Base-by-base conservation (phyloP, 495 filamentous ascomycete genomes). In the Trichoderma virens region DNA sequence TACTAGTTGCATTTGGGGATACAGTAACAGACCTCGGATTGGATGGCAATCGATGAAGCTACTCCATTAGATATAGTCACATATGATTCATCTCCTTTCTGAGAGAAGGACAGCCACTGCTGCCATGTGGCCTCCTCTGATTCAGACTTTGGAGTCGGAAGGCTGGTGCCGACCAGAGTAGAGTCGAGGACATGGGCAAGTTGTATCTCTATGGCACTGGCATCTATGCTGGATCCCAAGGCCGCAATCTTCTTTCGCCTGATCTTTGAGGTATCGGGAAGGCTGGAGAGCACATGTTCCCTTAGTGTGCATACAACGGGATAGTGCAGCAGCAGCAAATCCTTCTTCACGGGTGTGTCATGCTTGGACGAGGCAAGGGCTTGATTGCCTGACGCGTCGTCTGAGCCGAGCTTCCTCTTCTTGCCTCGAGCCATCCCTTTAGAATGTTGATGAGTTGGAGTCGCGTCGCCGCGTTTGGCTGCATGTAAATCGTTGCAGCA, bases 291-390 rank as follows among this genome's bases (percentile, higher is more conserved):
- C 54, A 94, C 78, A 74, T 92, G 93, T 38, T 89, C 79, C 47
- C 92, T 86, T 60, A 98, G 75, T 0, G 88, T 86, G 38, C 85
- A 71, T 16, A 91, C 81, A 34, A 82, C 70, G 3, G 79, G 74
- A 75, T 96, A 97, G 77, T 90, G 95, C 65, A 85, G 80, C 56
- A 80, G 83, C 61, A 98, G 81, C 31, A 96, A 81, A 23, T 86
- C 85, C 74, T 92, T 88, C 30, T 80, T 75, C 62, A 79, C 69
- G 16, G 62, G 61, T 14, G 34, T 61, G 31, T 61, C 9, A 38
- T 35, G 16, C 18, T 38, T 23, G 7, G 59, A 25, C 6, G 61
- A 25, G 18, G 23, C 25, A 16, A n/a, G 35, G 0, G 0, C 7
- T 3, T 23, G 59, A 39, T 20, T 23, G 59, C 2, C 30, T 13